phyloP scores from a whole-genome alignment of 139 green algal genomes.

The Picochlorum sp. region DNA sequence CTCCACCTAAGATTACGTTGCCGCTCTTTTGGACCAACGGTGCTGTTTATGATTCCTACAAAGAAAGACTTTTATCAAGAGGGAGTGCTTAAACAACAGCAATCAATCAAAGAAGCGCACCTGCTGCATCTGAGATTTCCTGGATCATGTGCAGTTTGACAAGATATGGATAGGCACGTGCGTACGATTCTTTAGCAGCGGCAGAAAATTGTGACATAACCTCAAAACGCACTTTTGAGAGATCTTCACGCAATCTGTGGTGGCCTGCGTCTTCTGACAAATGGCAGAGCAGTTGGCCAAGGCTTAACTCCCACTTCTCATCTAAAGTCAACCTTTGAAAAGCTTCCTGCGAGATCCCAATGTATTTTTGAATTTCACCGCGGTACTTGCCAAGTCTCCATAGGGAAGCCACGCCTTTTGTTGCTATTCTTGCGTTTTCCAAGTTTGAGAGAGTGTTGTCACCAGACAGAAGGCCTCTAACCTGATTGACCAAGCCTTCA shows the following conservation, averaged over 20 bases:
- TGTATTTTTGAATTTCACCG: constrained; percentile 59
- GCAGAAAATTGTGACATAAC: constrained; percentile 67
- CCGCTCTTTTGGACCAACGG: constrained; percentile 26
- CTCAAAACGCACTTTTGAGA: constrained; percentile 40
- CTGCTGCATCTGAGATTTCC: constrained; percentile 34
- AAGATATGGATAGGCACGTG: constrained; percentile 77
- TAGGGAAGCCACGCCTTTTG: constrained; percentile 38
- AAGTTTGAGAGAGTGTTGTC: background rate
- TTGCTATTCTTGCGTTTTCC: constrained; percentile 39
- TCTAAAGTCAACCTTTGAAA: constrained; percentile 18
- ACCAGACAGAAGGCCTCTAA: constrained; percentile 37
- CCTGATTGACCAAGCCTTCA: constrained; percentile 64
- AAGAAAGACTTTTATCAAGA: background rate
- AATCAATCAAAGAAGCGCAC: constrained; percentile 8
- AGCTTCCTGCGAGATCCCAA: constrained; percentile 17
- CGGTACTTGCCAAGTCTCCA: constrained; percentile 27
- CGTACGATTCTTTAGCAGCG: constrained; percentile 77
- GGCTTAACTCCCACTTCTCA: constrained; percentile 57
- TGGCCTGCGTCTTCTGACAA: constrained; percentile 29
- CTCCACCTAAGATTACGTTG: constrained; percentile 58
- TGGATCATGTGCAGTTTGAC: constrained; percentile 80
- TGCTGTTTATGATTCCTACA: no score
- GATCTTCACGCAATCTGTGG: constrained; percentile 1
- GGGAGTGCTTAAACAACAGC: background rate
- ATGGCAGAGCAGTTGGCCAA: constrained; percentile 50